Percentiles rank a stretch among this genome's conserved stretches.
phyloP scores from a whole-genome alignment of 208 protist genomes.

The Leishmania major region DNA sequence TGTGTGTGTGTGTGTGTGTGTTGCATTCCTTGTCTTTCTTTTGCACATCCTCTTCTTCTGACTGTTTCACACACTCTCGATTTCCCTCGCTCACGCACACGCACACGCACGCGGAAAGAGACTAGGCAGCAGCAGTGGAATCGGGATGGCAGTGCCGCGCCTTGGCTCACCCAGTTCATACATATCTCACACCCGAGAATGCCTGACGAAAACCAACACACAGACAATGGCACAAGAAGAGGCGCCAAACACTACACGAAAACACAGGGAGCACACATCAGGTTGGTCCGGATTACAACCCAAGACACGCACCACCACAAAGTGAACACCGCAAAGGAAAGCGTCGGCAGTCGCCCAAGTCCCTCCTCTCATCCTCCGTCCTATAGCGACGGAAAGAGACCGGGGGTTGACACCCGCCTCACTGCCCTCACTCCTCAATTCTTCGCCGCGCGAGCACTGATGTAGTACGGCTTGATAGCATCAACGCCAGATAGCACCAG shows the following conservation, averaged over 20 bases:
- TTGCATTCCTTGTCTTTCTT: background rate
- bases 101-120: background rate
- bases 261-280: background rate
- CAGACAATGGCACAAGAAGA: background rate
- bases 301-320: background rate
- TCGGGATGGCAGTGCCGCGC: background rate
- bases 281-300: background rate
- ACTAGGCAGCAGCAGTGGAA: background rate
- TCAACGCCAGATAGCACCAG: slow-evolving; percentile 82
- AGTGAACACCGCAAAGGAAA: background rate
- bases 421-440: slow-evolving; percentile 11
- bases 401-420: too few relatives aligned
- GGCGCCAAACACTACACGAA: background rate
- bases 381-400: background rate
- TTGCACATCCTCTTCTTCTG: background rate
- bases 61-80: background rate
- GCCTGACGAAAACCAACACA: background rate
- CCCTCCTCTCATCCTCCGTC: background rate
- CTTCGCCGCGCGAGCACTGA: slow-evolving; percentile 50
- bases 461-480: slow-evolving; percentile 84
- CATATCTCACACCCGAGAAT: background rate
- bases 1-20: background rate
- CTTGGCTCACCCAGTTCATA: background rate
- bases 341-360: background rate
- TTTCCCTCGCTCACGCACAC: background rate